These are phyloP conservation scores for Protomyces inundatus DNA, from an alignment of 1,139 yeast genomes.

Conservation along the genomic window DNA sequence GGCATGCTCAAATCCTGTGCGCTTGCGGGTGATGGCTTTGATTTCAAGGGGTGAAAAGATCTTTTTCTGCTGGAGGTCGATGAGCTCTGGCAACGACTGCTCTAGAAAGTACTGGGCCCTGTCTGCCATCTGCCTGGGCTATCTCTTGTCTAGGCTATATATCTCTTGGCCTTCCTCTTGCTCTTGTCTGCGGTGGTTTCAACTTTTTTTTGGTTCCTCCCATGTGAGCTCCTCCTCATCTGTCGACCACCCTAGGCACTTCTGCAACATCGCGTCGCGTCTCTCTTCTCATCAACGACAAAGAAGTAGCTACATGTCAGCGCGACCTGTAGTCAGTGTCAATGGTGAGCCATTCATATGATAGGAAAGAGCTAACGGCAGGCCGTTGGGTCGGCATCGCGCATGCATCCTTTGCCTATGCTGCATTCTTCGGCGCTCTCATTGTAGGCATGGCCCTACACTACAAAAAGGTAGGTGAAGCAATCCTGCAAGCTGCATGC, in stretches of 20 bases:
- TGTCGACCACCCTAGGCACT: too few species aligned
- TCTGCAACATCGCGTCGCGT: too few species aligned
- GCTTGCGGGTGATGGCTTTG: slow-evolving; percentile 77
- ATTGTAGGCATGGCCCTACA: slow-evolving; percentile 13
- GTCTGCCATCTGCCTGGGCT: slow-evolving; percentile 52
- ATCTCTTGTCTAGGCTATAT: neutral
- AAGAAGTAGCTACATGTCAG: neutral
- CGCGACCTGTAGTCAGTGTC: neutral
- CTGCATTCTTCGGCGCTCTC: slow-evolving; percentile 21
- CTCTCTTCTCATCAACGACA: too few species aligned
- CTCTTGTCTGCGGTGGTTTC: neutral
- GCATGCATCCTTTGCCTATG: slow-evolving; percentile 19
- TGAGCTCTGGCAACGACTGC: slow-evolving; percentile 83
- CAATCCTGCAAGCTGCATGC: neutral
- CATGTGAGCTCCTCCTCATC: neutral
- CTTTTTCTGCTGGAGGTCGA: slow-evolving; percentile 76
- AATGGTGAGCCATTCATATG: neutral
- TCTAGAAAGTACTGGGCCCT: slow-evolving; percentile 73
- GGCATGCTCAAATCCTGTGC: slow-evolving; percentile 94
- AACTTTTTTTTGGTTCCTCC: neutral
- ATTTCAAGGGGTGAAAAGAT: slow-evolving; percentile 63
- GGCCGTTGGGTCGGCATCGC: slow-evolving; percentile 14
- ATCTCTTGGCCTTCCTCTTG: neutral
- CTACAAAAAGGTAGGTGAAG: slow-evolving; percentile 17
- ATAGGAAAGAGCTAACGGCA: neutral